Evolutionary conservation across 2,329 filamentous ascomycete genomes (phyloP).

Genomic region (Colletotrichum higginsianum): DNA sequence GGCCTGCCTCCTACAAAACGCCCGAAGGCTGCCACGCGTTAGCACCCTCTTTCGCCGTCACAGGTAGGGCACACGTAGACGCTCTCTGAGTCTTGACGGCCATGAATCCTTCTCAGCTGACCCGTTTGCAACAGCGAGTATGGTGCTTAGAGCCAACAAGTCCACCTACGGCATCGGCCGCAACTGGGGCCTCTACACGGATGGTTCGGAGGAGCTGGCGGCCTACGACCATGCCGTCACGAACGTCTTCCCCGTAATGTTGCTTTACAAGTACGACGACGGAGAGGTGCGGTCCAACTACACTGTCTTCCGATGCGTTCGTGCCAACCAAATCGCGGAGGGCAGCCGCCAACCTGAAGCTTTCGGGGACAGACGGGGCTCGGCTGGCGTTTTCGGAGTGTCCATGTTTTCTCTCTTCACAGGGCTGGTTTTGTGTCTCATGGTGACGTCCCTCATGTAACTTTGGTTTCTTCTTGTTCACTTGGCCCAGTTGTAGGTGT

Average conservation of each 20-base stretch:
- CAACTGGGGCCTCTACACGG: background rate
- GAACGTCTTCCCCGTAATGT: background rate
- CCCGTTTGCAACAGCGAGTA: background rate
- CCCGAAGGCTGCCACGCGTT: background rate
- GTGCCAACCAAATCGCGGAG: constrained; percentile 2
- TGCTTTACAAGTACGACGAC: constrained; percentile 2
- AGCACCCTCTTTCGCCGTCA: background rate
- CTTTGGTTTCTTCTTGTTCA: too few relatives aligned
- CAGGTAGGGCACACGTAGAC: background rate
- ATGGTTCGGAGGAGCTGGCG: background rate
- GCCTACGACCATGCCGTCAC: constrained; percentile 11
- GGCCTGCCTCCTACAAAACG: too few relatives aligned
- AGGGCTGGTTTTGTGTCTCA: background rate
- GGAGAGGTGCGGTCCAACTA: background rate
- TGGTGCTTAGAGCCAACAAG: background rate
- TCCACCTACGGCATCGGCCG: background rate
- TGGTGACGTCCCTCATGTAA: too few relatives aligned
- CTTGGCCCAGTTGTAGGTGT: too few relatives aligned
- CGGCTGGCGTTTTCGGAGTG: background rate
- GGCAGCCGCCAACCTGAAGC: constrained; percentile 12
- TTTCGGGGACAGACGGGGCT: background rate
- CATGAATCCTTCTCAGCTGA: background rate
- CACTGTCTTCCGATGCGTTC: constrained; percentile 11
- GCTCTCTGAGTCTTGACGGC: background rate
- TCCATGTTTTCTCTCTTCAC: background rate